phyloP scores from a whole-genome alignment of 2,329 filamentous ascomycete species.

The Neobulgaria alba region DNA sequence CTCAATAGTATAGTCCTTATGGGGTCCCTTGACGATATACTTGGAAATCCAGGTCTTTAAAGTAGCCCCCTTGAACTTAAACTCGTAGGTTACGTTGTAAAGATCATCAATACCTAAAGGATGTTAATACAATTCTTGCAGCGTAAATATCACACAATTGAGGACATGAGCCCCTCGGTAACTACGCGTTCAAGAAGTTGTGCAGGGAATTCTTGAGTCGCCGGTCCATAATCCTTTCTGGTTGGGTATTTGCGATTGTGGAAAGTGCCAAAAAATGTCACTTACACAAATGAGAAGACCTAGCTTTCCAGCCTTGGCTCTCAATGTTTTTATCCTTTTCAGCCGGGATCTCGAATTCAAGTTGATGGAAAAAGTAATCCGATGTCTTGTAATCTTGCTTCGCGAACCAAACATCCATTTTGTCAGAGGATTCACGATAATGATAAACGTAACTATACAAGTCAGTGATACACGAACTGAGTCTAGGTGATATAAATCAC shows the following conservation, averaged over 20 bases:
- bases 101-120: conserved; percentile 47
- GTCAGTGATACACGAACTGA: conserved; percentile 10
- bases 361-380: conserved; percentile 67
- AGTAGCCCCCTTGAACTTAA: conserved; percentile 50
- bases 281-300: conserved; percentile 57
- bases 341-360: conserved; percentile 47
- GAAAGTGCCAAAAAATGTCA: no score
- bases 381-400: conserved; percentile 51
- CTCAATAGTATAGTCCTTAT: conserved; percentile 61
- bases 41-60: conserved; percentile 49
- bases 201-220: no score
- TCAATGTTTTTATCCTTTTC: neutral
- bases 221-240: no score
- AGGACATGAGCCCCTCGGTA: no score
- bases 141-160: neutral
- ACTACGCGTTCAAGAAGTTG: no score
- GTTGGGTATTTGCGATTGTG: no score
- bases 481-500: neutral
- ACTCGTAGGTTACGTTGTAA: conserved; percentile 63
- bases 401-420: conserved; percentile 65
- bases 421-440: conserved; percentile 51
- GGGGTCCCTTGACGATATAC: conserved; percentile 61
- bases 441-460: conserved; percentile 64
- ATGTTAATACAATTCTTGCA: neutral
- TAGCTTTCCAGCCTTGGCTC: conserved; percentile 45